Base-by-base conservation (phyloP, 2,329 filamentous ascomycete genomes). In the Shiraia sp. region DNA sequence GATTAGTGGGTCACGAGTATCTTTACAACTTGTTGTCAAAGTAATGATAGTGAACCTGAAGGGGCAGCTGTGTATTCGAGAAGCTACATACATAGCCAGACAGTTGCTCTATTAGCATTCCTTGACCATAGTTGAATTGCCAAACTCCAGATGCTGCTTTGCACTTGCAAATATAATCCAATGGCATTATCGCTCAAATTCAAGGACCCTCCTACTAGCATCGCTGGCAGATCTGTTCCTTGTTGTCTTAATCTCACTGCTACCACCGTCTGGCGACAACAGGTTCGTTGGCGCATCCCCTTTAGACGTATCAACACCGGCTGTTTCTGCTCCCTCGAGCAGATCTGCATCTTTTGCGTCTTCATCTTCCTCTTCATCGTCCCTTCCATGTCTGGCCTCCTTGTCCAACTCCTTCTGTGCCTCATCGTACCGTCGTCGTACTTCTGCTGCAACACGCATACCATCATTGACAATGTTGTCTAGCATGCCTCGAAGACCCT, bases 401-500 rank as follows among this genome's bases (percentile, higher is more conserved):
- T 85, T 87, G 70, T 96, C 92, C 53, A 96, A 74, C 64, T 97
- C 92, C 56, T 84, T 85, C 70, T 96, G 91, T 3, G 92, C 92
- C 66, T 99, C 93, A 50, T 99, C 92, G 86, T 97, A 96, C 31
- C 91, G 80, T 59, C 91, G 83, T 53, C 88, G 80, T 36, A 99
- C 92, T 68, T 99, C 93, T 1, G 87, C 88, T 0, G 93, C 93
- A 44, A 97, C 92, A 24, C 92, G 86, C 85, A 97, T 96, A 29
- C 93, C 93, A 65, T 99, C 93, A 2, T 88, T 95, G 51, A 97
- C 93, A 59, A 99, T 97, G 59, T 95, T 96, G 73, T 99, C 93
- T 27, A 99, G 76, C 45, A 99, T 93, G 14, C 93, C 93, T 29
- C 93, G 81, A 1, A 99, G 79, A 15, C 93, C 90, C 53, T 91